Conservation (phyloP, 2,329 filamentous ascomycete species). For the Exutisphaerella laricina region DNA sequence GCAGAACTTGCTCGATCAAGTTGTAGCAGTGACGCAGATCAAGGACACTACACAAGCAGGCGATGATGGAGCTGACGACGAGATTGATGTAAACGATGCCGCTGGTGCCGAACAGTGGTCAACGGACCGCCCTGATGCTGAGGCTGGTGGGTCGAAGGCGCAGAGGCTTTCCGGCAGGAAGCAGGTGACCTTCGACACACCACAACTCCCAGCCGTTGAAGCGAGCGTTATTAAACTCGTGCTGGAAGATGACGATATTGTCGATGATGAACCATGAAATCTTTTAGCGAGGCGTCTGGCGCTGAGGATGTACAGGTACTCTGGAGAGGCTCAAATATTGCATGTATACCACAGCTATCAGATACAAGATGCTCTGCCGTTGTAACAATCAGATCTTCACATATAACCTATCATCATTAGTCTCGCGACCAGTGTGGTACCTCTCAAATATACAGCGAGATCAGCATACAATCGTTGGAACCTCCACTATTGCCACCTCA, state of each 20-base stretch:
- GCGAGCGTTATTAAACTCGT: constrained; percentile 35
- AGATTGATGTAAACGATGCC: not conserved
- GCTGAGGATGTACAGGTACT: not conserved
- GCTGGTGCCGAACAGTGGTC: constrained; percentile 37
- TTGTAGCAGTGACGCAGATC: constrained; percentile 62
- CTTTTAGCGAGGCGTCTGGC: constrained; percentile 14
- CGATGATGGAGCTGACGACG: constrained; percentile 21
- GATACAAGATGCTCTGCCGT: too few relatives aligned
- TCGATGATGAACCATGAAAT: constrained; percentile 33
- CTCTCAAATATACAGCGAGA: too few relatives aligned
- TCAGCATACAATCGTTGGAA: too few relatives aligned
- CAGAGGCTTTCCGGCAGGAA: constrained; percentile 10
- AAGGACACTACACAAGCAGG: constrained; percentile 26
- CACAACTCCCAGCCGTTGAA: constrained; percentile 23
- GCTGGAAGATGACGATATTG: constrained; percentile 46
- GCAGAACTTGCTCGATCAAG: constrained; percentile 51
- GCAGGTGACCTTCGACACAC: constrained; percentile 15
- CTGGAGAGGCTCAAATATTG: too few relatives aligned
- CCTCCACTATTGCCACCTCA: too few relatives aligned
- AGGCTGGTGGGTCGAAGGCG: constrained; percentile 11
- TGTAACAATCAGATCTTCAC: too few relatives aligned
- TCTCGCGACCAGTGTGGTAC: too few relatives aligned
- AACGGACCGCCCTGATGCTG: constrained; percentile 37
- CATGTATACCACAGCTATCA: too few relatives aligned
- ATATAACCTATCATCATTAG: too few relatives aligned